Evolutionary conservation across 108 stramenopile genomes (phyloP).

Genomic region (Skeletonema marinoi): DNA sequence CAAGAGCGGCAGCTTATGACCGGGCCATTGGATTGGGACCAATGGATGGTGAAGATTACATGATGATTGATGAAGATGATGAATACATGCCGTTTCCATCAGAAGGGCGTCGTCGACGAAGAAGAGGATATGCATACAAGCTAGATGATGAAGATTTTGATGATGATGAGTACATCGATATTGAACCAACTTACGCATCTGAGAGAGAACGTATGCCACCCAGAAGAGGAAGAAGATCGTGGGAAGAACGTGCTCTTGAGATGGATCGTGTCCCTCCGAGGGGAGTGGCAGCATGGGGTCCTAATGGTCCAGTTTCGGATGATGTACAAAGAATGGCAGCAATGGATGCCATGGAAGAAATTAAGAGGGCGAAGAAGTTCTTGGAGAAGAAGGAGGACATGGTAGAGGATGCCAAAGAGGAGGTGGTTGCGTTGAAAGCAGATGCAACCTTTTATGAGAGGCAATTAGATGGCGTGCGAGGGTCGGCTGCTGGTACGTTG

Average conservation of each 20-base stretch:
- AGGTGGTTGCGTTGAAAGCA: conserved; percentile 70
- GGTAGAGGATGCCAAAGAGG: conserved; percentile 62
- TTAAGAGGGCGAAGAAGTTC: conserved; percentile 52
- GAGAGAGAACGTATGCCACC: conserved; percentile 25
- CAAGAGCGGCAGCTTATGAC: conserved; percentile 41
- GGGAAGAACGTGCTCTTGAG: conserved; percentile 75
- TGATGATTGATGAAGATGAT: conserved; percentile 9
- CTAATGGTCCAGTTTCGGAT: conserved; percentile 52
- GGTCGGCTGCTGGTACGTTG: conserved; percentile 18
- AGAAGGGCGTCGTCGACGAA: conserved; percentile 39
- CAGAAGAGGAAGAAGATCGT: conserved; percentile 38
- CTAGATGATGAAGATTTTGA: conserved; percentile 35
- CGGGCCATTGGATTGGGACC: conserved; percentile 37
- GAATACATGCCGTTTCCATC: conserved; percentile 4
- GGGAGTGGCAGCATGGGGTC: conserved; percentile 75
- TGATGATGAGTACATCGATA: conserved; percentile 46
- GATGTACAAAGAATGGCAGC: conserved; percentile 74
- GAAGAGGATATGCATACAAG: conserved; percentile 69
- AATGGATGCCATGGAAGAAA: conserved; percentile 72
- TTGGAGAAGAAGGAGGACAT: conserved; percentile 55
- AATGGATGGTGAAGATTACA: conserved; percentile 17
- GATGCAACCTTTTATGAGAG: conserved; percentile 48
- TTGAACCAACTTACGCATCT: conserved; percentile 22
- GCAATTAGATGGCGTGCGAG: conserved; percentile 30
- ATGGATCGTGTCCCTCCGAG: conserved; percentile 80